These are phyloP conservation scores for Mesotaenium endlicherianum DNA, from an alignment of 139 green algal species.

Conservation along the genomic window DNA sequence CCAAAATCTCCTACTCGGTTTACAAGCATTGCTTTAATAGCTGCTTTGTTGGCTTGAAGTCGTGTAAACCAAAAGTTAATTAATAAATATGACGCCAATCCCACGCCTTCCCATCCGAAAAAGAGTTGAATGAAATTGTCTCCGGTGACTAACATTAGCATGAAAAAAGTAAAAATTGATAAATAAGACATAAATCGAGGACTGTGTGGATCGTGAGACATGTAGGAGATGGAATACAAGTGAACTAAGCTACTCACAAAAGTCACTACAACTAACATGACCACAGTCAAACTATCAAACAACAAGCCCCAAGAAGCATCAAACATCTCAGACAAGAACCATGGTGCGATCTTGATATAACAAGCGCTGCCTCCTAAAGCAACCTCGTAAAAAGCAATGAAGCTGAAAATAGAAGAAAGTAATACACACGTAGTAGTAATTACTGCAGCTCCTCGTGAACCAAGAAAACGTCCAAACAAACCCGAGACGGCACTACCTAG, in stretches of 20 bases:
- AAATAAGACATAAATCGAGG: conserved; percentile 50
- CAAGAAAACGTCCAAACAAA: conserved; percentile 17
- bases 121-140: conserved; percentile 48
- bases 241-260: conserved; percentile 52
- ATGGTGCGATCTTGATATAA: conserved; percentile 32
- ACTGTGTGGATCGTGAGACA: conserved; percentile 35
- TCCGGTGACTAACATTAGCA: conserved; percentile 47
- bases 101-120: conserved; percentile 46
- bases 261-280: conserved; percentile 52
- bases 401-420: conserved; percentile 9
- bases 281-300: conserved; percentile 47
- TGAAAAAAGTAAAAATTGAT: conserved; percentile 48
- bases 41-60: conserved; percentile 20
- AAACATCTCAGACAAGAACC: conserved; percentile 28
- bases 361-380: not conserved
- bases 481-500: conserved; percentile 27
- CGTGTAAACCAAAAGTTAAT: conserved; percentile 48
- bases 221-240: conserved; percentile 55
- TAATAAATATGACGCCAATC: conserved; percentile 39
- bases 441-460: conserved; percentile 17
- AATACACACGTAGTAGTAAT: conserved; percentile 25
- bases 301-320: conserved; percentile 25
- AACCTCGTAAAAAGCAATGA: conserved; percentile 22
- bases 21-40: conserved; percentile 31
- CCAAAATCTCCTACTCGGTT: conserved; percentile 37